Evolutionary conservation across 1,139 yeast genomes (phyloP).

Genomic region (Taphrina wiesneri): DNA sequence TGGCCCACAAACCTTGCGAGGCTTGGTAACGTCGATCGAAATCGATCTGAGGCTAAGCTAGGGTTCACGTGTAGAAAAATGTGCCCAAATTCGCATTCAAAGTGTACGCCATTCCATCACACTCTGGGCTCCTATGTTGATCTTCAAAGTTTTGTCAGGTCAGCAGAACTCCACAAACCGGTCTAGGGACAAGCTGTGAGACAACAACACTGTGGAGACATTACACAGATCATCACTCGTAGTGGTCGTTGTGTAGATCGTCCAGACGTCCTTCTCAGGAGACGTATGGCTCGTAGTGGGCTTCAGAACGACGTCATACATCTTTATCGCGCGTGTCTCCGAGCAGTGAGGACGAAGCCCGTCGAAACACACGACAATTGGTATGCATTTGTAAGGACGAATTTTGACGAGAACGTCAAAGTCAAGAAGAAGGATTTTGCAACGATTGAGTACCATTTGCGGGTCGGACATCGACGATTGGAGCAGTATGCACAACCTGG

Average conservation of each 20-base stretch:
- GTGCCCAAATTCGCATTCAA: not conserved
- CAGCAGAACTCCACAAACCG: not conserved
- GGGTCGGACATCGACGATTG: constrained; percentile 69
- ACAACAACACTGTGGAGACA: too few relatives aligned
- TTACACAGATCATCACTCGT: too few relatives aligned
- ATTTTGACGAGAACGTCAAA: constrained; percentile 60
- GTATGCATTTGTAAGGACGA: constrained; percentile 52
- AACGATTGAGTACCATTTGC: constrained; percentile 76
- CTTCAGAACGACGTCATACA: constrained; percentile 41
- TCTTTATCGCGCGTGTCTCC: constrained; percentile 47
- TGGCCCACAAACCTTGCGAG: too few relatives aligned
- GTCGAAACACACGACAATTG: constrained; percentile 43
- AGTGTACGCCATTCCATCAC: not conserved
- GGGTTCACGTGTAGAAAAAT: not conserved
- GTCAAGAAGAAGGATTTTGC: constrained; percentile 77
- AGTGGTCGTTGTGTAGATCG: not conserved
- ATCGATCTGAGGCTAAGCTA: not conserved
- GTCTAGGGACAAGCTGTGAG: too few relatives aligned
- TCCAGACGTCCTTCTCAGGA: not conserved
- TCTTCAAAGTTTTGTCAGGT: not conserved
- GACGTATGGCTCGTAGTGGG: constrained; percentile 17
- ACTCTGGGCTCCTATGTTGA: not conserved
- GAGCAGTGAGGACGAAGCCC: constrained; percentile 46
- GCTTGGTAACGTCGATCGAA: too few relatives aligned
- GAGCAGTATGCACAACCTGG: constrained; percentile 63